Evolutionary conservation across 805 yeast species (phyloP).

Genomic region (Saccharomyces kudriavzevii): DNA sequence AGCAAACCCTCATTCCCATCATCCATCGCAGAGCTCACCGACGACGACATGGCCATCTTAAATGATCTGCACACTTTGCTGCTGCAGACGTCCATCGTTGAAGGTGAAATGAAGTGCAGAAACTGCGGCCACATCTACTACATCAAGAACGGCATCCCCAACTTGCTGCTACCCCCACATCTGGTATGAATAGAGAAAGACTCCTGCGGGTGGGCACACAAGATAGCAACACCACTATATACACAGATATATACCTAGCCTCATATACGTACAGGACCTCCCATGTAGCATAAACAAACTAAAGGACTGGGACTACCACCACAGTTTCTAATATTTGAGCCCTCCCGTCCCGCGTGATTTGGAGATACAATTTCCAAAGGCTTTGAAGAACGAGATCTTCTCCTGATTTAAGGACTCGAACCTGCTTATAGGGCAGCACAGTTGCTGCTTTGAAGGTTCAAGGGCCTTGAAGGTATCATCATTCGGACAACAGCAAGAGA

Average conservation of each 20-base stretch:
- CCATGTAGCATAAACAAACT: not conserved
- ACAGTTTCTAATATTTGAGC: not conserved
- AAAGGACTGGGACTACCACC: not conserved
- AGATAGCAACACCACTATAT: not conserved
- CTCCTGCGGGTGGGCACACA: not conserved
- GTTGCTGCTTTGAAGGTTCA: not conserved
- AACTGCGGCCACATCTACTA: slow-evolving; percentile 82
- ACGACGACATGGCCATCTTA: slow-evolving; percentile 40
- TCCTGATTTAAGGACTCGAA: not conserved
- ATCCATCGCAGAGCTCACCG: slow-evolving; percentile 31
- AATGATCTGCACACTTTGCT: slow-evolving; percentile 70
- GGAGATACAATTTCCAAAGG: not conserved
- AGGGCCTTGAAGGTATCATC: not conserved
- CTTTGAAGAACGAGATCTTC: not conserved
- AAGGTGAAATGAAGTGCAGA: slow-evolving; percentile 83
- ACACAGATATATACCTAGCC: not conserved
- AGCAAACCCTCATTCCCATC: slow-evolving; percentile 45
- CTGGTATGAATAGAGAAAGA: slow-evolving; percentile 39
- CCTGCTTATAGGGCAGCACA: not conserved
- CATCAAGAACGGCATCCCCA: slow-evolving; percentile 90
- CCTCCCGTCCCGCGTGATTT: not conserved
- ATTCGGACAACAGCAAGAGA: not conserved
- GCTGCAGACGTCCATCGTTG: slow-evolving; percentile 75
- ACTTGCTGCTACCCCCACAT: slow-evolving; percentile 90
- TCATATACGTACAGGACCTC: not conserved